Base-by-base conservation (phyloP, 192 early-diverging fungal genomes). In the Entophlyctis luteolus region DNA sequence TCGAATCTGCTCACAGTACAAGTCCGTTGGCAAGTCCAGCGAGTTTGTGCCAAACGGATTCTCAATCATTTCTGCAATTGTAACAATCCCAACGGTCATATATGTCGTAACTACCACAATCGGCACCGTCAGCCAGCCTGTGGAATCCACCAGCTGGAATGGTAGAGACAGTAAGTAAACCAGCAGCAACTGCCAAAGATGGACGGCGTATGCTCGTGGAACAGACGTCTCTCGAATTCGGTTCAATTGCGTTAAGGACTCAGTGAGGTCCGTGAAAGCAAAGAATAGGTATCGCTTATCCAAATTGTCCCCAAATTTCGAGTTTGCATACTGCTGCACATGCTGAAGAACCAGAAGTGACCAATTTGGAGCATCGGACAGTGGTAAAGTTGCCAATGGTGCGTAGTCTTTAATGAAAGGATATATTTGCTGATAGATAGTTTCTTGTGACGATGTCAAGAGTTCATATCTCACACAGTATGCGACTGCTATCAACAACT, bases 181-280 rank as follows among this genome's bases (percentile, higher is more conserved):
- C 1, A 80, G 73, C 37, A 92, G 65, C 23, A 84, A 84, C 72
- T 96, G 94, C 63, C 88, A 82, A 62, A 97, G 76, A 76, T 95
- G 94, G 63, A 93, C 88, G 20, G 85, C 79, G 65, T 95, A 94
- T 3, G 91, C 90, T 46, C 89, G 62, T 23, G 93, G 94, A 56
- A 95, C 91, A 2, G 94, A 93, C 18, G 89, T 90, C 34, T 81
- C 81, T 16, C 88, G 69, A 67, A 97, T 92, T 38, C 94, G 87
- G 76, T 94, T 91, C 58, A 91, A 91, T 10, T 76, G 70, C 35
- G 88, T 49, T 18, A 75, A 49, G 38, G 46, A 57, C 49, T 75
- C 76, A 33, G 70, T 52, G 48, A 78, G 37, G 32, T 55, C 31
- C 16, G 70, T 60, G 52, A 74, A 48, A 47, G 67, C 35, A 49